Base-by-base conservation (phyloP, 805 yeast genomes). In the Dipodascopsis tothii region DNA sequence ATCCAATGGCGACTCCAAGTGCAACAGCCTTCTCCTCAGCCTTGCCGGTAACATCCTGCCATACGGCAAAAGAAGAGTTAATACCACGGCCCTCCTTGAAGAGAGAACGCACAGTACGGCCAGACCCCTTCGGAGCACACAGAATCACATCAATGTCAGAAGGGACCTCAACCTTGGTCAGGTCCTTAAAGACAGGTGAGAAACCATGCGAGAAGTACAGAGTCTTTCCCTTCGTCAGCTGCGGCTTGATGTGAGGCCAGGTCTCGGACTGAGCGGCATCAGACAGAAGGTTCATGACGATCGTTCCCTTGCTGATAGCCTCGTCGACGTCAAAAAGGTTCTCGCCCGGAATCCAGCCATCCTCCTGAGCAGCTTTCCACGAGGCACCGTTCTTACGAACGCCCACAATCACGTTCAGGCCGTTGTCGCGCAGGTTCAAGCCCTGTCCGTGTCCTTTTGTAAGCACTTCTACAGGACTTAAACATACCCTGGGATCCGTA, bases 41-140 rank as follows among this genome's bases (percentile, higher is more conserved):
- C 75, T 85, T 85, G 74, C 98, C 97, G 62, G 96, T 71, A 57
- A 90, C 96, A 70, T 92, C 96, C 74, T 92, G 94, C 96, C 96
- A 92, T 68, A 92, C 96, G 60, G 98, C 98, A 74, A 85, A 92
- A 46, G 97, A 90, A 43, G 98, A 92, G 90, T 92, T 92, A 71
- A 92, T 92, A 79, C 98, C 98, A 75, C 98, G 88, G 69, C 98
- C 98, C 77, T 92, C 98, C 78, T 92, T 90, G 92, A 92, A 92
- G 65, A 92, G 76, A 54, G 97, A 82, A 80, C 98, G 85, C 60
- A 92, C 98, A 61, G 98, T 92, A 78, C 98, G 87, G 75, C 98
- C 98, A 55, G 97, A 90, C 69, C 98, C 98, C 84, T 92, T 92
- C 75, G 98, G 98, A 71, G 98, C 98, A 65, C 90, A 98, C 66